Conservation (phyloP, 2,329 filamentous ascomycete genomes). For the Fusarium luffae region DNA sequence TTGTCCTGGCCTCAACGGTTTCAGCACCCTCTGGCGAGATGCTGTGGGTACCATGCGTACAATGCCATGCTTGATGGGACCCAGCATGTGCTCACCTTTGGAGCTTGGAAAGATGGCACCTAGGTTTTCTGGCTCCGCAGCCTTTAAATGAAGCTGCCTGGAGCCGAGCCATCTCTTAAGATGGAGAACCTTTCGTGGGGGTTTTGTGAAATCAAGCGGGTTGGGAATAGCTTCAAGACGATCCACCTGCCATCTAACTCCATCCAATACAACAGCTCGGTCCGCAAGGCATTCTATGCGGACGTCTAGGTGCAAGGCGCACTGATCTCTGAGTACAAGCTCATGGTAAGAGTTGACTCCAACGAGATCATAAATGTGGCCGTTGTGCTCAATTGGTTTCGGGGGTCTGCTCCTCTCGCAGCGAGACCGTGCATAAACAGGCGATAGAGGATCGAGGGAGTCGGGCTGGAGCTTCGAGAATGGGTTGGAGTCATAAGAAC, state of each 20-base stretch:
- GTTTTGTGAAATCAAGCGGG: background rate
- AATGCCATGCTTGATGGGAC: conserved; percentile 10
- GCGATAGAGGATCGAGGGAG: background rate
- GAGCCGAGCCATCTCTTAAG: background rate
- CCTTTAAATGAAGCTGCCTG: rapidly evolving
- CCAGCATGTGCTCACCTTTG: background rate
- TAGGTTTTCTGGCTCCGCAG: background rate
- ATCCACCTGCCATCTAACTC: background rate
- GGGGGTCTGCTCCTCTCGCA: background rate
- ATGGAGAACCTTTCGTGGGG: background rate
- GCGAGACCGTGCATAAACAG: background rate
- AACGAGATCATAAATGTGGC: background rate
- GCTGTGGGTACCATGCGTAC: conserved; percentile 5
- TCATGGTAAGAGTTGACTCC: background rate
- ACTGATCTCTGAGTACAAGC: background rate
- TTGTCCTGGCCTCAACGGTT: background rate
- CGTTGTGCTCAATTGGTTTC: background rate
- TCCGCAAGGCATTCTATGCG: conserved; percentile 1
- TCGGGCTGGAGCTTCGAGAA: background rate
- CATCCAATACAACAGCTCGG: background rate
- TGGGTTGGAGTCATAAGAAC: too few species aligned
- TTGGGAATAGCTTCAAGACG: background rate
- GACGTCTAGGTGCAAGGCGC: background rate
- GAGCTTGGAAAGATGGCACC: background rate
- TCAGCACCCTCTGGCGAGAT: background rate